Conservation (phyloP, 371 early-diverging fungal species). For the Saksenaea vasiformis region DNA sequence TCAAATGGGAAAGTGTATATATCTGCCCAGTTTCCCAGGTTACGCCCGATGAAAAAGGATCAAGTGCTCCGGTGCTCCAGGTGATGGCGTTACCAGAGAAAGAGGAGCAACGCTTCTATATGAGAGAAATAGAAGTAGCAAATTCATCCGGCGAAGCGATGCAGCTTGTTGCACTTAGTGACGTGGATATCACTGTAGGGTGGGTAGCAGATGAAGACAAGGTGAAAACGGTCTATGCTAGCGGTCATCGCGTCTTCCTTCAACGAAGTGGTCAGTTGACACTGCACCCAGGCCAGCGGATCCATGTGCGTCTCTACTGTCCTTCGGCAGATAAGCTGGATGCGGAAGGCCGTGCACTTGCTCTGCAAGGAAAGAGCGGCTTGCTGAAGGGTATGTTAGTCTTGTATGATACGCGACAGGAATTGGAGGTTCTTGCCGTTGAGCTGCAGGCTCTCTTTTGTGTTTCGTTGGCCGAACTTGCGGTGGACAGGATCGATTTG, state of each 20-base stretch:
- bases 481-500: constrained; percentile 59
- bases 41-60: not conserved
- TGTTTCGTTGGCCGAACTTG: constrained; percentile 62
- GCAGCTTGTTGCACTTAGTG: constrained; percentile 58
- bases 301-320: constrained; percentile 57
- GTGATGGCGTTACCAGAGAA: constrained; percentile 36
- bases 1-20: constrained; percentile 62
- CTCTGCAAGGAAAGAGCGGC: constrained; percentile 60
- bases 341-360: constrained; percentile 37
- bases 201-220: constrained; percentile 43
- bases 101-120: constrained; percentile 35
- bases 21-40: constrained; percentile 29
- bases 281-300: constrained; percentile 60
- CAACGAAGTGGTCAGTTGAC: constrained; percentile 40
- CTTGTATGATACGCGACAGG: constrained; percentile 55
- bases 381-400: constrained; percentile 59
- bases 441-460: constrained; percentile 63
- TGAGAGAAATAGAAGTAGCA: constrained; percentile 52
- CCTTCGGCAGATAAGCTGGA: constrained; percentile 57
- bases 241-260: constrained; percentile 13
- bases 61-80: constrained; percentile 17
- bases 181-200: constrained; percentile 47
- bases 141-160: constrained; percentile 53
- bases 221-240: constrained; percentile 11
- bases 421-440: constrained; percentile 59